Base-by-base conservation (phyloP, 2,329 filamentous ascomycete species). In the Cryphonectria carpinicola region DNA sequence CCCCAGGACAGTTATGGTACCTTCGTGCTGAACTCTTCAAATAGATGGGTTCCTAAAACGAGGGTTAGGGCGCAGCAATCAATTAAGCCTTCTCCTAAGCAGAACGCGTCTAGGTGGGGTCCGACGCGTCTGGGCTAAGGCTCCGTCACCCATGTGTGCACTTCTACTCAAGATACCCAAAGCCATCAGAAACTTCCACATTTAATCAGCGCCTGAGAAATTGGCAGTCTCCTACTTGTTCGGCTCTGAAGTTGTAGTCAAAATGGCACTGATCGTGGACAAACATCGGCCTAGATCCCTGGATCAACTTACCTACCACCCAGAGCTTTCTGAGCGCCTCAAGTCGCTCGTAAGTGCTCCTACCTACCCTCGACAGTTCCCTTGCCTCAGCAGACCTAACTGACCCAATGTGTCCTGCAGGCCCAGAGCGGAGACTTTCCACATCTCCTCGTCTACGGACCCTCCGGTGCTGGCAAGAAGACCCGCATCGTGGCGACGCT, bases 401-500 rank as follows among this genome's bases (percentile, higher is more conserved):
- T 67, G 28, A 72, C 66, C 70, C 65, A 25, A 72, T 58, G 13
- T 58, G 1, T 66, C 54, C 61, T 68, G 72, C 76, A 97, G 95
- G 96, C 96, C 68, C 93, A 97, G 88, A 97, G 93, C 82, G 94
- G 95, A 76, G 97, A 99, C 81, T 99, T 99, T 79, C 96, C 96
- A 65, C 97, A 99, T 83, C 90, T 99, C 63, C 92, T 99, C 73
- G 93, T 99, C 74, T 99, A 98, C 79, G 96, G 96, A 0, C 96
- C 96, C 0, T 98, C 95, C 0, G 96, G 96, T 46, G 96, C 96
- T 6, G 96, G 96, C 75, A 99, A 99, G 82, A 99, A 99, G 83
- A 99, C 96, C 1, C 91, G 96, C 60, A 97, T 98, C 75, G 94
- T 98, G 25, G 95, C 96, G 22, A 98, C 95, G 0, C 84, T 99